Conservation (phyloP, 164 flowering plant species). For the Kingdonia uniflora region DNA sequence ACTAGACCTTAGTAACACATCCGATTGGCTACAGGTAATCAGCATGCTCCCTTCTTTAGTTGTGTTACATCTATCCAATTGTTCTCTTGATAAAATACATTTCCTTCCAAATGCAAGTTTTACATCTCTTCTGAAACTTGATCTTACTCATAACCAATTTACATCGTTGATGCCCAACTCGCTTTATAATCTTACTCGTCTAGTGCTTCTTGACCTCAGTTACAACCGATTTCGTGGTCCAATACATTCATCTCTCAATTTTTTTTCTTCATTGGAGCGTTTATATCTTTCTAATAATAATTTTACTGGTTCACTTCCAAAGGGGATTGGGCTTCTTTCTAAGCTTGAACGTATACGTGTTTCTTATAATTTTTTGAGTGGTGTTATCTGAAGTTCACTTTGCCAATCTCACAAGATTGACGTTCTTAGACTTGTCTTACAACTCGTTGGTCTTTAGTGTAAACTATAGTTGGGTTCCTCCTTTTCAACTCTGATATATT, state of each 20-base stretch:
- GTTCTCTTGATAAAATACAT: too few relatives aligned
- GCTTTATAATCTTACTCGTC: too few relatives aligned
- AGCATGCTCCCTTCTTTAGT: background rate
- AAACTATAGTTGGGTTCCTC: conserved; percentile 12
- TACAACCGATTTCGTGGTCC: too few relatives aligned
- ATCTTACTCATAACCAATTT: too few relatives aligned
- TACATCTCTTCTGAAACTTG: too few relatives aligned
- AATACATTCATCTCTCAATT: too few relatives aligned
- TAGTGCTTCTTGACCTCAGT: too few relatives aligned
- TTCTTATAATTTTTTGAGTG: conserved; percentile 4
- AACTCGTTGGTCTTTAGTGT: conserved; percentile 8
- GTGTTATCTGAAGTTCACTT: conserved; percentile 14
- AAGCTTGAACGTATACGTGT: background rate
- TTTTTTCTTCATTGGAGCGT: too few relatives aligned
- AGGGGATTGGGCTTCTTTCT: conserved; percentile 13
- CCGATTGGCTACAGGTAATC: background rate
- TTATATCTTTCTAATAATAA: background rate
- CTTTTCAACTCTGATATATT: conserved; percentile 5
- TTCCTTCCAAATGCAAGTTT: too few relatives aligned
- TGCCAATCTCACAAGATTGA: conserved; percentile 4
- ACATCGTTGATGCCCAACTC: too few relatives aligned
- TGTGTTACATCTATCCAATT: too few relatives aligned
- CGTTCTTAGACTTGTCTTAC: background rate
- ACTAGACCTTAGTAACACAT: background rate
- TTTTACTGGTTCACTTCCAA: conserved; percentile 12